Evolutionary conservation across 164 flowering plant species (phyloP).

Genomic region (Magnolia officinalis): DNA sequence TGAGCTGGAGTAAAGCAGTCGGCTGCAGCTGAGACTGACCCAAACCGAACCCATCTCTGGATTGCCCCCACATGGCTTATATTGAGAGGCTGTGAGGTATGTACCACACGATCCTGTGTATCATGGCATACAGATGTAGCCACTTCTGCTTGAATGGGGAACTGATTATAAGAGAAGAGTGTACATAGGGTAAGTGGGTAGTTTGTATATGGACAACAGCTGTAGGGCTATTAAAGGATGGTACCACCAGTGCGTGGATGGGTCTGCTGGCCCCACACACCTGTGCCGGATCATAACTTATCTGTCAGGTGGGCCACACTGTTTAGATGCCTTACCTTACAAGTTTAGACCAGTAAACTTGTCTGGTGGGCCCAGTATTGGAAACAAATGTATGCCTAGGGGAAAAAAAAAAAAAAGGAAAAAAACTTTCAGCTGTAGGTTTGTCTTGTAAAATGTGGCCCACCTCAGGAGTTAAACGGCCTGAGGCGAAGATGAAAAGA

Average conservation of each 20-base stretch:
- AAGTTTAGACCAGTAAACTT: no score
- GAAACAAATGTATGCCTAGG: no score
- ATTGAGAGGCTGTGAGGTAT: not conserved
- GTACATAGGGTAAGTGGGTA: not conserved
- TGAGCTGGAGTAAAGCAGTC: conserved; percentile 29
- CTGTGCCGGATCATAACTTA: no score
- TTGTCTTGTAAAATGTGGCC: no score
- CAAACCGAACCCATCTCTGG: not conserved
- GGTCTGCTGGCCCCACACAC: not conserved
- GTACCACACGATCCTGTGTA: not conserved
- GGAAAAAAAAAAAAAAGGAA: no score
- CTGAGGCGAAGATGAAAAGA: no score
- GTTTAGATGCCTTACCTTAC: no score
- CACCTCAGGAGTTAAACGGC: no score
- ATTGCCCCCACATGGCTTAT: not conserved
- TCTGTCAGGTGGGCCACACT: no score
- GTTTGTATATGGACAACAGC: not conserved
- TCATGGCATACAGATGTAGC: not conserved
- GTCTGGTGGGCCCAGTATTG: no score
- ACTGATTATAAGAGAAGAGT: not conserved
- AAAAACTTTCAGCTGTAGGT: no score
- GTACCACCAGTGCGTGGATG: not conserved
- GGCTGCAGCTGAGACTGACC: not conserved
- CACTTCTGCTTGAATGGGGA: not conserved
- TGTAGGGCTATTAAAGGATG: not conserved